Percentiles rank a stretch among this genome's conserved stretches.
These are phyloP conservation scores for Chrysanthemum seticuspe DNA, from an alignment of 129 eudicot species.

Conservation along the genomic window DNA sequence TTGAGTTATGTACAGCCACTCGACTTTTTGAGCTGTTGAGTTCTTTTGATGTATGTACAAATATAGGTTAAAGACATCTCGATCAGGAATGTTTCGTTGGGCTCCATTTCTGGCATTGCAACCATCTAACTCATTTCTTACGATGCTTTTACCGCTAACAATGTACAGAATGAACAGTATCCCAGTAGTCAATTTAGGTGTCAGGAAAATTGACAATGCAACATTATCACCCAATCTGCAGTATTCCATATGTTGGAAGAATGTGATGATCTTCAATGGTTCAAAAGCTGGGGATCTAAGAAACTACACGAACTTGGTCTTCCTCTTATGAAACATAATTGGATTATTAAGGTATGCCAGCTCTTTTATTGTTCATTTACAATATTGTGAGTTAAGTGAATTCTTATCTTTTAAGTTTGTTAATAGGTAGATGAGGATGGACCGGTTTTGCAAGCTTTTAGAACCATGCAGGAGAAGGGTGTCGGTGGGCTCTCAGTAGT, in stretches of 20 bases:
- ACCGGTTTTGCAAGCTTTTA: conserved; percentile 86
- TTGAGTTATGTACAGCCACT: neutral
- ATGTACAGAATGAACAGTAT: conserved; percentile 91
- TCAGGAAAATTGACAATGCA: conserved; percentile 68
- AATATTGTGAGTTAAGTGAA: neutral
- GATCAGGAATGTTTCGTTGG: conserved; percentile 86
- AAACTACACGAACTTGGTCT: conserved; percentile 79
- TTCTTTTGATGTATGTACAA: neutral
- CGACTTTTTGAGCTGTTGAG: neutral
- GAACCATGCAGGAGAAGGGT: conserved; percentile 75
- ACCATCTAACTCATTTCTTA: conserved; percentile 76
- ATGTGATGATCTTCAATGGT: conserved; percentile 91
- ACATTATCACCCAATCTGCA: conserved; percentile 79
- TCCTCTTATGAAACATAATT: conserved; percentile 65
- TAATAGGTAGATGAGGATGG: conserved; percentile 83
- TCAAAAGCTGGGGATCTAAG: conserved; percentile 84
- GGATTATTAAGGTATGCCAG: conserved; percentile 49
- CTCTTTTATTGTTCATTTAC: neutral
- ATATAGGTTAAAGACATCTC: conserved; percentile 72
- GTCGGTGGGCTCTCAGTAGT: conserved; percentile 90
- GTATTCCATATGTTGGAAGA: conserved; percentile 96
- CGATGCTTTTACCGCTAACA: conserved; percentile 83
- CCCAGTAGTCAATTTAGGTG: conserved; percentile 86
- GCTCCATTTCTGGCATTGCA: conserved; percentile 95
- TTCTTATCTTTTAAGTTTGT: neutral